Base-by-base conservation (phyloP, 768 basidiomycete species). In the Rhizopogon rudus region DNA sequence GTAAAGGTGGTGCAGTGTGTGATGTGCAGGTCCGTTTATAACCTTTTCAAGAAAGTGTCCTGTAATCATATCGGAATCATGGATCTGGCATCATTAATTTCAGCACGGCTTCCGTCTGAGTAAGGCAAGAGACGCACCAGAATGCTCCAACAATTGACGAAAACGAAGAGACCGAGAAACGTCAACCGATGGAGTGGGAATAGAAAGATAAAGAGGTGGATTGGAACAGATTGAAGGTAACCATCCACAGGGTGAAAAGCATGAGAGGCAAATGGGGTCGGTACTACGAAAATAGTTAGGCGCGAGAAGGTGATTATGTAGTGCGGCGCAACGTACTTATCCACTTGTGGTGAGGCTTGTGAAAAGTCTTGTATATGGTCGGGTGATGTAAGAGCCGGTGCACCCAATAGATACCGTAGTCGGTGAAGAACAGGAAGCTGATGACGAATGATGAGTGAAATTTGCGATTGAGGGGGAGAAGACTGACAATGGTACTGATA, bases 261-360 rank as follows among this genome's bases (percentile, higher is more conserved):
- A 67, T 98, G 90, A 22, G 96, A 96, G 33, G 97, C 91, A 64
- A 92, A 99, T 0, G 97, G 97, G 0, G 97, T 97, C 5, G 97
- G 95, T 57, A 99, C 94, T 97, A 65, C 1, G 17, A 48, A 44
- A 14, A 51, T 7, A 33, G 42, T 41, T 31, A 16, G 58, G 57
- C 40, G 57, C 57, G n/a, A 54, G n/a, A 9, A 52, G 37, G 52
- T 31, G 52, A 6, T 45, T 49, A 40, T 41, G 28, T 46, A 43
- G 29, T 31, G 39, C 49, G 25, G 22, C 3, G 46, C 16, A 33
- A 83, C 93, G 54, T 70, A 96, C 94, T 84, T 60, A 98, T 77
- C 97, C 97, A 99, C 72, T 91, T 95, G 80, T 99, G 97, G 69
- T 99, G 97, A 1, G 96, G 94, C 71, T 99, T 99, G 72, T 99